Base-by-base conservation (phyloP, 768 basidiomycete genomes). In the Lentinula lateritia region DNA sequence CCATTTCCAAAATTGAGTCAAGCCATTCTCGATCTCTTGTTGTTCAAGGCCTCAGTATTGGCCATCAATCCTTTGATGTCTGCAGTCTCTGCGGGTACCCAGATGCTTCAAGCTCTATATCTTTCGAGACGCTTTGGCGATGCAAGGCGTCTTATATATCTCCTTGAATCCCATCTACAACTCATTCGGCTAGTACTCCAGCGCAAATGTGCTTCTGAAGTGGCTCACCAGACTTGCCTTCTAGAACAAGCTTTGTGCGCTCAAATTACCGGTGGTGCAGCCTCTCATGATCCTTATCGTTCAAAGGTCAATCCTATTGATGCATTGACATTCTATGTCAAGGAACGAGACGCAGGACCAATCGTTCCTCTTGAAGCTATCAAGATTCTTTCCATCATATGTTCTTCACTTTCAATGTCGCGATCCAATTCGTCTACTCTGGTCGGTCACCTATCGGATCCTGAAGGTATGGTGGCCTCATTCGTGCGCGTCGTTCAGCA, bases 41-140 rank as follows among this genome's bases (percentile, higher is more conserved):
- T 97, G 15, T 80, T 82, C 71, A 86, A 87, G 64, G 88, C 92
- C 1, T 87, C 90, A 6, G 85, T 86, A 2, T 88, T 92, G 0
- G 89, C 90, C 1, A 88, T 96, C 65, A 87, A 85, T 61, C 94
- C 95, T 0, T 76, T 96, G 35, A 80, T 95, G 52, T 82, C 88
- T 0, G 79, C 85, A 36, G 80, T 97, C 61, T 82, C 85, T 10
- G 78, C 83, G 0, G 88, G 86, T 12, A 77, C 78, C 8, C 80
- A 83, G 20, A 75, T 90, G 48, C 75, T 92, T 32, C 73, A 76
- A 42, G 80, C 81, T 45, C 75, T 95, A 20, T 84, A 87, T 65
- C 72, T 76, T 6, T 77, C 88, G 1, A 81, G 89, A 39, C 83
- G 90, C 32, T 83, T 81, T 63, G 83, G 85, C 12, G 93, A 95